phyloP scores from a whole-genome alignment of 208 protist species.

The Trypanosoma brucei region DNA sequence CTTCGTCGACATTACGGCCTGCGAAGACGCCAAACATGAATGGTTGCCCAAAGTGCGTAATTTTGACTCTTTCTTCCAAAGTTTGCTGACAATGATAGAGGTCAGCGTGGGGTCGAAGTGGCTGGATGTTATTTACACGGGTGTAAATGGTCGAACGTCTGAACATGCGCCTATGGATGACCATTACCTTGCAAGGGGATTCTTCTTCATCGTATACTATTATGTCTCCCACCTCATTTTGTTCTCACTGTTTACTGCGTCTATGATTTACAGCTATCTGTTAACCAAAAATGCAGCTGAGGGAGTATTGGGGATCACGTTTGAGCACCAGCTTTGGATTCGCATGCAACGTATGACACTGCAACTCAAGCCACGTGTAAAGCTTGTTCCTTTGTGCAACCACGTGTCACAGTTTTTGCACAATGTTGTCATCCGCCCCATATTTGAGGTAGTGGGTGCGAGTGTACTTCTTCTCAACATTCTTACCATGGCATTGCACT shows the following conservation, averaged over 20 bases:
- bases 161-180: constrained; percentile 42
- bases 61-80: constrained; percentile 89
- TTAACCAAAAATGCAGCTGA: constrained; percentile 58
- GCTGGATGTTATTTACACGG: constrained; percentile 81
- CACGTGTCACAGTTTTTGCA: constrained; percentile 53
- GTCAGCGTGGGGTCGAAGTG: constrained; percentile 88
- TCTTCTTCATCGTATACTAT: constrained; percentile 91
- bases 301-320: constrained; percentile 51
- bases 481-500: constrained; percentile 84
- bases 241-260: constrained; percentile 87
- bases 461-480: constrained; percentile 74
- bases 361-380: constrained; percentile 44
- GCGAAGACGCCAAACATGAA: constrained; percentile 22
- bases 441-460: constrained; percentile 71
- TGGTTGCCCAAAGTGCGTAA: constrained; percentile 62
- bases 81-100: constrained; percentile 86
- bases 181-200: constrained; percentile 59
- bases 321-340: constrained; percentile 77
- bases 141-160: constrained; percentile 65
- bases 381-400: constrained; percentile 58
- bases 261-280: constrained; percentile 88
- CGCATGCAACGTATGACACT: constrained; percentile 76
- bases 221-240: constrained; percentile 86
- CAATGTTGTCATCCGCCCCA: constrained; percentile 33
- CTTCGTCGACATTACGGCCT: constrained; percentile 42